Evolutionary conservation across 2,329 filamentous ascomycete genomes (phyloP), one percentile per base, ranked within the genome.

Genomic region (Pestalotiopsis sp.): DNA sequence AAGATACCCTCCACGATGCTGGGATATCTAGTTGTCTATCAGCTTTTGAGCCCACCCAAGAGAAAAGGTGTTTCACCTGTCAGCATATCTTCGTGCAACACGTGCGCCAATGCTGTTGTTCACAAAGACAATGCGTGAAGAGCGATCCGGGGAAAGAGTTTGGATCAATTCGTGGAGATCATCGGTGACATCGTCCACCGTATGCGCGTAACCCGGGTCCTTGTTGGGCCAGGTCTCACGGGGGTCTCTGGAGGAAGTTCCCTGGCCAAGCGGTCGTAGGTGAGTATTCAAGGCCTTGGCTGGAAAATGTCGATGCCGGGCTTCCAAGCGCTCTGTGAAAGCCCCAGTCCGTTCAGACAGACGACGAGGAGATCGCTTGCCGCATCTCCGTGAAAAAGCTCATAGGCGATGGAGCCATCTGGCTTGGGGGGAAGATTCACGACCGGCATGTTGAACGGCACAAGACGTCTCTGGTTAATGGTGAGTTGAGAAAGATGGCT

Each of bases 71-170:
- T 45, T 52, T 63, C 71, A 74, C 73, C 70, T 70, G 25, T 78
- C 72, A 12, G 74, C 69, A 66, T 78, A 80, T 67, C 78, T 68
- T n/a, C 78, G 75, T 4, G 73, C 70, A 57, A 80, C 72, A 40
- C 74, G 74, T 4, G 73, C 74, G 9, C 77, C 78, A 41, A 79
- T 78, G 7, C 76, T 78, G 20, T 76, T 76, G 52, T 75, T 75
- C 13, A 77, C 60, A 4, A 79, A 71, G 13, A 78, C 59, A 13
- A 79, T 59, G 13, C 69, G 72, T 3, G 72, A 63, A 6, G 73
- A 58, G 11, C 73, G 69, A 2, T 69, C 61, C 4, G 63, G 63
- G 25, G 69, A 68, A 7, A 78, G 27, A 11, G 70, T 71, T 1
- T 67, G 41, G 17, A 79, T 68, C n/a, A 78, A 67, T 58, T 76